Evolutionary conservation across 345 rosid species (phyloP).

Genomic region (Gossypium herbaceum): DNA sequence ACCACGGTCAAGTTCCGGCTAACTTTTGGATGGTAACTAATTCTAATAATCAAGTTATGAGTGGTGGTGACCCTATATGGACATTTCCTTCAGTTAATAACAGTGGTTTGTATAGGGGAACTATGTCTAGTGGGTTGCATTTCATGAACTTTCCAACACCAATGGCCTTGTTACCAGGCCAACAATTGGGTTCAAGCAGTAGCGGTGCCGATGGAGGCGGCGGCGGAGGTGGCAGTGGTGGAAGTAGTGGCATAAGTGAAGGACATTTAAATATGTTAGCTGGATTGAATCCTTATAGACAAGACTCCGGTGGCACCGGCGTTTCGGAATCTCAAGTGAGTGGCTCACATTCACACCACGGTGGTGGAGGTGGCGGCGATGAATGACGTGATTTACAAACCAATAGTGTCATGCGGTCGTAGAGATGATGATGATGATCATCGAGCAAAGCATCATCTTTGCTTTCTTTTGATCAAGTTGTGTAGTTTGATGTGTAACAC

Average conservation of each 20-base stretch:
- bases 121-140: slow-evolving; percentile 80
- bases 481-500: slow-evolving; percentile 62
- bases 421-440: slow-evolving; percentile 13
- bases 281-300: slow-evolving; percentile 66
- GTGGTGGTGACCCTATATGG: slow-evolving; percentile 76
- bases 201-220: slow-evolving; percentile 33
- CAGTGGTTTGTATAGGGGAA: slow-evolving; percentile 66
- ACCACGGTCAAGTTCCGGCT: slow-evolving; percentile 68
- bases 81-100: slow-evolving; percentile 75
- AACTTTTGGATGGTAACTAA: slow-evolving; percentile 93
- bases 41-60: slow-evolving; percentile 54
- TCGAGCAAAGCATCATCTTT: background rate
- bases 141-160: slow-evolving; percentile 94
- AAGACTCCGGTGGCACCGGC: slow-evolving; percentile 32
- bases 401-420: slow-evolving; percentile 36
- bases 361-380: slow-evolving; percentile 40
- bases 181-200: slow-evolving; percentile 56
- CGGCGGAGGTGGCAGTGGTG: slow-evolving; percentile 26
- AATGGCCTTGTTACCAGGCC: slow-evolving; percentile 71
- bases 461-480: slow-evolving; percentile 19
- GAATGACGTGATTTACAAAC: slow-evolving; percentile 31
- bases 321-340: slow-evolving; percentile 70
- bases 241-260: slow-evolving; percentile 32
- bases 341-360: slow-evolving; percentile 62
- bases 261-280: slow-evolving; percentile 68